phyloP scores from a whole-genome alignment of 1,139 yeast genomes.

The Saccharomyces pastorianus region DNA sequence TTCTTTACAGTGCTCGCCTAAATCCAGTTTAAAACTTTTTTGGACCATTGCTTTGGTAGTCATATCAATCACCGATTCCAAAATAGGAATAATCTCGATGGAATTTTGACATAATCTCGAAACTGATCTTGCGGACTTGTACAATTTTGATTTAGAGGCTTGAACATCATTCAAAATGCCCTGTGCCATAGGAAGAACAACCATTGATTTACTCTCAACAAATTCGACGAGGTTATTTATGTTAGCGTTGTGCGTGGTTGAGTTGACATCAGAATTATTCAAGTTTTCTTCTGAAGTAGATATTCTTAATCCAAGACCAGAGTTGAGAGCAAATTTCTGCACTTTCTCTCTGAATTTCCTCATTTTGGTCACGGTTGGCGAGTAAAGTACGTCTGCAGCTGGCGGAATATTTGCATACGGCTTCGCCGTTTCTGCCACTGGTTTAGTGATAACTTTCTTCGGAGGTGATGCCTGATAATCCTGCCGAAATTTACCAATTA shows the following conservation, averaged over 20 bases:
- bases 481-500: background rate
- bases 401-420: background rate
- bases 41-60: background rate
- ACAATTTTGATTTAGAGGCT: background rate
- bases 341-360: constrained; percentile 3
- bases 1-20: background rate
- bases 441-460: background rate
- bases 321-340: constrained; percentile 1
- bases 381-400: constrained; percentile 29
- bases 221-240: background rate
- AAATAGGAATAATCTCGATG: background rate
- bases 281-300: background rate
- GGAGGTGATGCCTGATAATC: background rate
- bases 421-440: background rate
- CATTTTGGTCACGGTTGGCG: background rate
- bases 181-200: background rate
- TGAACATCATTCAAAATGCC: background rate
- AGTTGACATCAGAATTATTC: background rate
- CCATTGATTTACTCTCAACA: background rate
- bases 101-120: background rate
- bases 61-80: background rate
- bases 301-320: constrained; percentile 3
- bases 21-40: background rate
- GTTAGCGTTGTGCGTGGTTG: background rate
- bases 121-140: background rate